These are phyloP conservation scores for Candida verbasci DNA, from an alignment of 805 yeast genomes.

Conservation along the genomic window DNA sequence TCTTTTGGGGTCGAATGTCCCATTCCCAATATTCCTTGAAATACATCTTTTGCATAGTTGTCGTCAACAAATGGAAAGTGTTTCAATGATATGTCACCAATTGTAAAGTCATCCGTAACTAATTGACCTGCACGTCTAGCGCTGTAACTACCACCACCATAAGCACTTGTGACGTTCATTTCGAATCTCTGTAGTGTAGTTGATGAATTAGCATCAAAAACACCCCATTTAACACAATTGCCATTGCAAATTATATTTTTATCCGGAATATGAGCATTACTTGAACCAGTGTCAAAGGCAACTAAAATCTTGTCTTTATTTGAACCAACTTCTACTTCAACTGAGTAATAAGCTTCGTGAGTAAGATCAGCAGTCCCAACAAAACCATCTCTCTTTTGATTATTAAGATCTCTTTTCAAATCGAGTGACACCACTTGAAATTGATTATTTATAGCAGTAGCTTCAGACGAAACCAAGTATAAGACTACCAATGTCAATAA, in stretches of 20 bases:
- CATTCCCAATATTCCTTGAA: background rate
- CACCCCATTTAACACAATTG: background rate
- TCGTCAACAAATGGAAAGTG: too few relatives aligned
- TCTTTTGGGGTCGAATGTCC: background rate
- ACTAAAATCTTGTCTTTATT: slow-evolving; percentile 14
- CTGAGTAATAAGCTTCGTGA: background rate
- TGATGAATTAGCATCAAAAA: background rate
- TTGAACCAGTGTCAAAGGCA: slow-evolving; percentile 20
- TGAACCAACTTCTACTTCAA: slow-evolving; percentile 14
- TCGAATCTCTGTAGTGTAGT: background rate
- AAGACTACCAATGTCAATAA: too few relatives aligned
- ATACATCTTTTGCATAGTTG: background rate
- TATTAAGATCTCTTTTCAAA: background rate
- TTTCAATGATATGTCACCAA: background rate
- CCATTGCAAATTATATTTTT: background rate
- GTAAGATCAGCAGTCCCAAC: too few relatives aligned
- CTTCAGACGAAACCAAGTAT: too few relatives aligned
- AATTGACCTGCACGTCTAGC: background rate
- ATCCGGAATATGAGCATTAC: slow-evolving; percentile 21
- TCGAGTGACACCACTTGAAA: too few relatives aligned
- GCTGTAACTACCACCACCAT: background rate
- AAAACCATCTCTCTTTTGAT: background rate
- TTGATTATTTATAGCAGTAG: background rate
- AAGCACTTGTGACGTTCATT: background rate
- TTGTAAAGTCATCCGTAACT: background rate